Evolutionary conservation across 106 monocot genomes (phyloP), one percentile per base, ranked within the genome.

Genomic region (Chionographis japonica): DNA sequence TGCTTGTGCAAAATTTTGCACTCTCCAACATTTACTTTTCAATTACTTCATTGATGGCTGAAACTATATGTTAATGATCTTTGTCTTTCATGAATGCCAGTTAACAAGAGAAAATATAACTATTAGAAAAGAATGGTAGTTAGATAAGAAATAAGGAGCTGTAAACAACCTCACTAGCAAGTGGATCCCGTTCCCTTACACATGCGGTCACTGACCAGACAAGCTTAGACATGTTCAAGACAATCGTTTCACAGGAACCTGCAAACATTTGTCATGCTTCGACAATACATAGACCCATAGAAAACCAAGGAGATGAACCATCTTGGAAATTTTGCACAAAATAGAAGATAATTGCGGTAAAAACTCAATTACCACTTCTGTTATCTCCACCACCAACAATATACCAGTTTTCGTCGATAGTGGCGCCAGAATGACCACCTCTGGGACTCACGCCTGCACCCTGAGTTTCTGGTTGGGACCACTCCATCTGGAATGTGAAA

Each of bases 331-430:
- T 27, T 27, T 27, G 27, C 0, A 27, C 27, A 27, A 27, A 11
- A 17, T 50, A 60, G 19, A 50, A 51, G 50, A 50, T 42, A 12
- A 15, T n/a, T 41, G 5, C 13, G 35, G 27, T 51, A 41, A 56
- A 55, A 18, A 62, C 19, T 54, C 16, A 66, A 68, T 68, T 70
- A 95, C 95, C 95, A 52, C 85, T 88, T 67, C 27, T 79, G 51
- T 84, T 95, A 74, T 95, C 91, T 72, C 95, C 95, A 72, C 91
- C 95, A 70, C 95, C 95, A 77, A 86, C 91, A 52, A 95, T 84
- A 75, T 86, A 95, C 95, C 88, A 88, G 40, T 68, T 74, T 37
- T 84, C 91, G 60, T 77, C 83, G 7, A 91, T 58, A 8, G 52
- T 54, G 12, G 88, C 62, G 5, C 88, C 77, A 62, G 95, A 91